These are phyloP conservation scores for Rhododendron griersonianum DNA, from an alignment of 148 eudicot genomes.

Conservation along the genomic window DNA sequence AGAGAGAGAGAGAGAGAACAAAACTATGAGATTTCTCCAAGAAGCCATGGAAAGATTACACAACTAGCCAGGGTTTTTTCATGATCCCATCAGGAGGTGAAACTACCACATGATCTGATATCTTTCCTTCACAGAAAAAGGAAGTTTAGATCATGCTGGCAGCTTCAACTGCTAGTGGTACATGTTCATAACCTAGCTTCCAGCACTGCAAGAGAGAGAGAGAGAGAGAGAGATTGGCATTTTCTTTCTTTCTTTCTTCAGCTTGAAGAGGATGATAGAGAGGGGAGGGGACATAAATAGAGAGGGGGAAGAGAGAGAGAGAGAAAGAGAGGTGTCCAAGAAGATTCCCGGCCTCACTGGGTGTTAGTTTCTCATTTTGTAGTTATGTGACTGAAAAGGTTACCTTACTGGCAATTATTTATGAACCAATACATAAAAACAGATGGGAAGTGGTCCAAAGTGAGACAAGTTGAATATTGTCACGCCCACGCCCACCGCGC, in stretches of 20 bases:
- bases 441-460: conserved; percentile 42
- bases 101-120: conserved; percentile 78
- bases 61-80: conserved; percentile 2
- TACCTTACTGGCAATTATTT: neutral
- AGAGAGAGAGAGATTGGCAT: neutral
- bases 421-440: conserved; percentile 7
- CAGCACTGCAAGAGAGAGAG: neutral
- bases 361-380: neutral
- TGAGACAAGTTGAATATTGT: conserved; percentile 39
- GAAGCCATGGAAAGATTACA: neutral
- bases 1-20: neutral
- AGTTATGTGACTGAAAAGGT: conserved; percentile 6
- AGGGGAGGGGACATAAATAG: neutral
- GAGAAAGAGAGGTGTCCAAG: neutral
- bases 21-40: neutral
- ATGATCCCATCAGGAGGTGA: conserved; percentile 58
- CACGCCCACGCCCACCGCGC: conserved; percentile 26
- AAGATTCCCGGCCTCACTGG: neutral
- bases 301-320: neutral
- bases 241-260: neutral
- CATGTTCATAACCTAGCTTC: conserved; percentile 8
- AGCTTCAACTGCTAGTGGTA: conserved; percentile 72
- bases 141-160: conserved; percentile 93
- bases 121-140: conserved; percentile 15
- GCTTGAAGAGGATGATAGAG: neutral